These are phyloP conservation scores for Prunus persica DNA, from an alignment of 306 rosid genomes.

Conservation along the genomic window DNA sequence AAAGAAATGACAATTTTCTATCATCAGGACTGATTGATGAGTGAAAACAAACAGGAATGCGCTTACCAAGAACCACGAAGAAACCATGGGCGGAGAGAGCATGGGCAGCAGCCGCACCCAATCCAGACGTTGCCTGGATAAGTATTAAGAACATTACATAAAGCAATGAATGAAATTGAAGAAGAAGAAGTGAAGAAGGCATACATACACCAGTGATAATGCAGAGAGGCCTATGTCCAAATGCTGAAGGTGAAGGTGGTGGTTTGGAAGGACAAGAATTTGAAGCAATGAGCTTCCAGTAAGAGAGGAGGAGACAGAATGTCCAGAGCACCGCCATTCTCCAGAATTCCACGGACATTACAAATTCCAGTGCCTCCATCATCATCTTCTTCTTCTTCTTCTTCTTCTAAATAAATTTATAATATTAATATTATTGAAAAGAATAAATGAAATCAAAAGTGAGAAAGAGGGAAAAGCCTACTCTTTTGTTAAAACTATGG, in stretches of 20 bases:
- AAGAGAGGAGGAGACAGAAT: constrained; percentile 34
- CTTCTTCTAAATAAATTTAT: neutral
- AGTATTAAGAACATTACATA: neutral
- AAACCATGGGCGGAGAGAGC: constrained; percentile 72
- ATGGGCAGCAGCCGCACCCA: constrained; percentile 73
- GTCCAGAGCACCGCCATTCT: constrained; percentile 76
- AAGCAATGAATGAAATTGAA: neutral
- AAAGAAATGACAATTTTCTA: neutral
- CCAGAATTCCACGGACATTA: constrained; percentile 43
- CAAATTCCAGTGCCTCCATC: neutral
- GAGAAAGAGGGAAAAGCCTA: no score
- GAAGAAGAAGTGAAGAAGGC: neutral
- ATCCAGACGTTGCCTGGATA: constrained; percentile 83
- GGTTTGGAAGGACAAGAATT: constrained; percentile 23
- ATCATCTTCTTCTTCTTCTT: neutral
- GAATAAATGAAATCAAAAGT: no score
- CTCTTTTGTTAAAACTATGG: no score
- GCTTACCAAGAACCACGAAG: constrained; percentile 64
- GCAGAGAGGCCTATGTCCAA: constrained; percentile 49
- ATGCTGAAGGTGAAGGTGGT: neutral
- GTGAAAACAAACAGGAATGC: neutral
- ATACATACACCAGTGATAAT: constrained; percentile 73
- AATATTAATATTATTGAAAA: no score
- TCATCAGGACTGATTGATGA: neutral
- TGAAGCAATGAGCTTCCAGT: constrained; percentile 38